Base-by-base conservation (phyloP, 2,329 filamentous ascomycete species). In the Curvularia hawaiiensis region DNA sequence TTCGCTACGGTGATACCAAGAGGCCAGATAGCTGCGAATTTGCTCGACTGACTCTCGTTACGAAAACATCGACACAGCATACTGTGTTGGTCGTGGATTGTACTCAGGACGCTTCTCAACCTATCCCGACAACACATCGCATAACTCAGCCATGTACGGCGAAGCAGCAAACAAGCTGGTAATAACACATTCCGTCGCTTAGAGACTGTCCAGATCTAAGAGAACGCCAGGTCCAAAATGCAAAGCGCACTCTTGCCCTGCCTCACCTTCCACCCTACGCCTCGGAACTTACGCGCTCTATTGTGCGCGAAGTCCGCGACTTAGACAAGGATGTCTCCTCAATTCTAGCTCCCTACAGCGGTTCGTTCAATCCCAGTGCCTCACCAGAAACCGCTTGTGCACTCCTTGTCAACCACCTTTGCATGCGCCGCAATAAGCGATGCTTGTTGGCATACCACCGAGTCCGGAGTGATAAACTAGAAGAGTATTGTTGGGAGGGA, bases 381-480 rank as follows among this genome's bases (percentile, higher is more conserved):
- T 88, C 97, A 69, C 91, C 92, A 44, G 91, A 90, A 10, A 89
- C 89, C 31, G 93, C 94, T 3, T 96, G 92, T 73, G 91, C 91
- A 1, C 83, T 99, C 24, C 86, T 99, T 22, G 93, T 98, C 60
- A 91, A 97, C 75, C 94, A 99, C 74, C 82, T 99, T 11, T 92
- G 91, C 66, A 97, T 98, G 90, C 88, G 95, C 48, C 86, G 95
- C 54, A 97, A 99, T 77, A 99, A 99, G 77, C 89, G 95, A 43
- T 99, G 95, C 72, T 83, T 99, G 20, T 85, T 99, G 7, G 93
- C 94, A 4, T 99, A 99, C 74, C 95, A 99, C 75, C 88, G 90
- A 31, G 93, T 92, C 18, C 87, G 95, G 50, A 90, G 91, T 2
- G 91, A 97, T 73, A 96, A 96, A 76, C 82, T 99, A 9, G 95